Evolutionary conservation across 2,329 filamentous ascomycete genomes (phyloP), one percentile per base, ranked within the genome.

Genomic region (Parasarocladium wereldwijsianum): DNA sequence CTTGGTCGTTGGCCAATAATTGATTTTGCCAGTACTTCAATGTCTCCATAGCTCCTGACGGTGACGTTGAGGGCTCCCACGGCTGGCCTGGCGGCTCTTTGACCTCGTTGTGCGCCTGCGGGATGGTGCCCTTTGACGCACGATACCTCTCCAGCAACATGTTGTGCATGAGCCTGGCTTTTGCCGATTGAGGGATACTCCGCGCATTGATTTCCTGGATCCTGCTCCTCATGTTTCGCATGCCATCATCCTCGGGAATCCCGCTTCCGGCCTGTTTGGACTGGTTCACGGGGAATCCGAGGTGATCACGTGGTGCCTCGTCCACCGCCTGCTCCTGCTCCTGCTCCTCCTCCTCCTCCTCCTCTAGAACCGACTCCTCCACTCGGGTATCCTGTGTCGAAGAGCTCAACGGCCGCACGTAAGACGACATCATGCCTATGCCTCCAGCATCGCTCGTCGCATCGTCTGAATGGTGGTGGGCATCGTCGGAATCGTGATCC

Each of bases 201-300:
- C 64, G 62, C 16, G 66, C 59, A 46, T 83, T 77, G 36, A 87
- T 77, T 14, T 58, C 60, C 35, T 78, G 64, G 39, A 90, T 84
- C 37, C 70, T 70, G 38, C 58, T 63, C 42, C 82, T 64, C 41
- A 87, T 51, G 32, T 57, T 52, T 12, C 66, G 61, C 76, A 83
- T 86, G 25, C 82, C 82, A 58, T 90, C 82, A 44, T 87, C 78
- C 45, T 77, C 82, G 1, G 81, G 80, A 23, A 84, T 52, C 22
- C 19, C 28, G 5, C 42, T 48, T 10, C 45, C 47, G n/a, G n/a
- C n/a, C 27, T 40, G 43, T 34, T 43, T 49, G 32, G 35, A 38
- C 7, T 49, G 43, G 24, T 43, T 45, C 33, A 47, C 32, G 5
- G 47, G 43, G 29, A 52, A 48, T 24, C 46, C 46, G 9, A 55